These are phyloP conservation scores for Protomyces macrosporus DNA, from an alignment of 1,139 yeast species.

Conservation along the genomic window DNA sequence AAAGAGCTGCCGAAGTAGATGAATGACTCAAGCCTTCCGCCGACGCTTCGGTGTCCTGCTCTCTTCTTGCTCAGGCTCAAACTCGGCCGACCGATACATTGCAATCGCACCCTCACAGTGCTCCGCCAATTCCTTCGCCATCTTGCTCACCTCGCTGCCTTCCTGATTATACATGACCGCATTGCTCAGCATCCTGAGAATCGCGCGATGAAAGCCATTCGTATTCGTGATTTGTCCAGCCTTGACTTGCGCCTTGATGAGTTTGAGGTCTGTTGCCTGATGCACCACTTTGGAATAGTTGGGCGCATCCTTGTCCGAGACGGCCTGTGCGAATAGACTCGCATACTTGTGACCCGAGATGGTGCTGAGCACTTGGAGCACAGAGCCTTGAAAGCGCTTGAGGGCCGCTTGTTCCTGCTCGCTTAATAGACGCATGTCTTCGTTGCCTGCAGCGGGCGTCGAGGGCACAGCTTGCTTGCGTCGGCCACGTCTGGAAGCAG, in stretches of 20 bases:
- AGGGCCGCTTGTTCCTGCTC: not conserved
- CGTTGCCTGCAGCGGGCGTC: not conserved
- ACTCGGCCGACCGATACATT: slow-evolving; percentile 10
- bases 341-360: slow-evolving; percentile 15
- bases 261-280: slow-evolving; percentile 91
- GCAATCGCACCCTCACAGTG: slow-evolving; percentile 21
- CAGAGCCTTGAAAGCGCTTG: slow-evolving; percentile 12
- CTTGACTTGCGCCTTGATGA: slow-evolving; percentile 70
- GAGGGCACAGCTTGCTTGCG: not conserved
- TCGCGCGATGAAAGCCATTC: slow-evolving; percentile 78
- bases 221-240: slow-evolving; percentile 85
- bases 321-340: slow-evolving; percentile 14
- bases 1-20: too few relatives aligned
- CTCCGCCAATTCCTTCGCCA: slow-evolving; percentile 58
- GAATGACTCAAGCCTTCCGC: not conserved
- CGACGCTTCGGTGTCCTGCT: slow-evolving; percentile 18
- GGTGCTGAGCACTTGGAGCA: slow-evolving; percentile 2
- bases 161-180: slow-evolving; percentile 93
- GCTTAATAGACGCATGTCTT: not conserved
- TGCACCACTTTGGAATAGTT: slow-evolving; percentile 78
- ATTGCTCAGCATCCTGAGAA: slow-evolving; percentile 74
- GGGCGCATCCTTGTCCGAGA: slow-evolving; percentile 43
- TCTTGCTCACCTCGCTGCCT: slow-evolving; percentile 87
- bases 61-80: not conserved
- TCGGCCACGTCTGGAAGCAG: not conserved